These are phyloP conservation scores for Pulicaria dysenterica DNA, from an alignment of 129 eudicot genomes.

Conservation along the genomic window DNA sequence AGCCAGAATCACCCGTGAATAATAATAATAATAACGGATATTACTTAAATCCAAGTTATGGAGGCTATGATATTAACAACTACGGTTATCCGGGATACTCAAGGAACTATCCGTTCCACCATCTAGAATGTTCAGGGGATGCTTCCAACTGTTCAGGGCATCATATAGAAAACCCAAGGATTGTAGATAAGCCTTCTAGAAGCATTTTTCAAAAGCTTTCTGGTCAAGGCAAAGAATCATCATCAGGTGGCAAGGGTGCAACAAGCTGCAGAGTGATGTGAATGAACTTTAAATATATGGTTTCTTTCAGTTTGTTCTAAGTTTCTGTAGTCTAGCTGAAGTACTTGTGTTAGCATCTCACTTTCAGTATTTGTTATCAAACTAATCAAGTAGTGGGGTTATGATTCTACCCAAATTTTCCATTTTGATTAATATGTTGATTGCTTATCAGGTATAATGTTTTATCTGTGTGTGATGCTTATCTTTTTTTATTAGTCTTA, in stretches of 20 bases:
- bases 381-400: neutral
- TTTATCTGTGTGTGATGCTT: neutral
- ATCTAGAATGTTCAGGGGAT: constrained; percentile 27
- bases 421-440: neutral
- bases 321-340: constrained; percentile 10
- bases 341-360: constrained; percentile 6
- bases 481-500: neutral
- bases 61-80: constrained; percentile 11
- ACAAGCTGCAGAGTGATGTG: constrained; percentile 25
- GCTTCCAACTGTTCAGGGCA: constrained; percentile 19
- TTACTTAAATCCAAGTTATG: constrained; percentile 24
- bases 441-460: neutral
- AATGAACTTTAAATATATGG: neutral
- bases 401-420: neutral
- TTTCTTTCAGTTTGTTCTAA: neutral
- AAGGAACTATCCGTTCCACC: constrained; percentile 14
- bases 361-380: neutral
- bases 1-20: neutral
- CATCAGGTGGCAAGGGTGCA: neutral
- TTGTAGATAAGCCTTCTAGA: neutral
- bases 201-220: constrained; percentile 8
- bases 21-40: neutral
- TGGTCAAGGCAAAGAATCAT: neutral
- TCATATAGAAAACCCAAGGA: constrained; percentile 11
- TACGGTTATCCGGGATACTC: constrained; percentile 1